A percentile compares a stretch with the other conserved stretches of the same genome.
Conservation (phyloP, 2,329 filamentous ascomycete species). For the Grosmannia serpens region DNA sequence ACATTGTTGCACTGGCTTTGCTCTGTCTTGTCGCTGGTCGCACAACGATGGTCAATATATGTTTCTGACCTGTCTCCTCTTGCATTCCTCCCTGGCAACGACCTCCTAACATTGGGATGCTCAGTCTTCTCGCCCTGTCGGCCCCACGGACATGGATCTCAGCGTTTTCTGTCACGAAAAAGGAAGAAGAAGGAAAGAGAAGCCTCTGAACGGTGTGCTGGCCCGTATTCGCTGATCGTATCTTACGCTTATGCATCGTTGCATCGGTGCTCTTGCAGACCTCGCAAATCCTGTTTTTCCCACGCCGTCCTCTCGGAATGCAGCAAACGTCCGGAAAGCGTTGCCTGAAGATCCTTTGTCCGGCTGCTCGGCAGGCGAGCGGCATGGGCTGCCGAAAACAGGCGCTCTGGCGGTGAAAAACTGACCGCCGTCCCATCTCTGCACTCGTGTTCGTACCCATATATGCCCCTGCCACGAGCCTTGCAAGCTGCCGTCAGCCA, state of each 20-base stretch:
- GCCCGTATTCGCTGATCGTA: not conserved
- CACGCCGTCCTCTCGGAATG: not conserved
- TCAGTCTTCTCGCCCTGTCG: not conserved
- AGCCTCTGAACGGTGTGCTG: not conserved
- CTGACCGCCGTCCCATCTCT: not conserved
- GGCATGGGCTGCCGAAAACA: not conserved
- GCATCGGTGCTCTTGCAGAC: not conserved
- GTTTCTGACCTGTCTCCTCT: not conserved
- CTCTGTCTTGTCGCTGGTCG: not conserved
- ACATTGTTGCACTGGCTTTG: not conserved
- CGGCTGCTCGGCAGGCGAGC: not conserved
- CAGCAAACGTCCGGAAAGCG: no score
- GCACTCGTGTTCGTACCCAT: not conserved
- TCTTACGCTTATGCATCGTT: not conserved
- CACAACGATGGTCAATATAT: not conserved
- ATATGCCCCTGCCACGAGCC: not conserved
- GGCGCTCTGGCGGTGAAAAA: not conserved
- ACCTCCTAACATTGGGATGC: not conserved
- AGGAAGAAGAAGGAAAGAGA: no score
- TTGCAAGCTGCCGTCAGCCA: not conserved
- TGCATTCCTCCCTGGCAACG: not conserved
- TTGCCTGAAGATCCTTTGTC: not conserved
- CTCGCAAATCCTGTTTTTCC: no score
- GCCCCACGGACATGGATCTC: not conserved
- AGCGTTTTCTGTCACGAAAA: not conserved